phyloP scores from a whole-genome alignment of 1,284 basidiomycete genomes.

The Pseudozyma thailandica region DNA sequence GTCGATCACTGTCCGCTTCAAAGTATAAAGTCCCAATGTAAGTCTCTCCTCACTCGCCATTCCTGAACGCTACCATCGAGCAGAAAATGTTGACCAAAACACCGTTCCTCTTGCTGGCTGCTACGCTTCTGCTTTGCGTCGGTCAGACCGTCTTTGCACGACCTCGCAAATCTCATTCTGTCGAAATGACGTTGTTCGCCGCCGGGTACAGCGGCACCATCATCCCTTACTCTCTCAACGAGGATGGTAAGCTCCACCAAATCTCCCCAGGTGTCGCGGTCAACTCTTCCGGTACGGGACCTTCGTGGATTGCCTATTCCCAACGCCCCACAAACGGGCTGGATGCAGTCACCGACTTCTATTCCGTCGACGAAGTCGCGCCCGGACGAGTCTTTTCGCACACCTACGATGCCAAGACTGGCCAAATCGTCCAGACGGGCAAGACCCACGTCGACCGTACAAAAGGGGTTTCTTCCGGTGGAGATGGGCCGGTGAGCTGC shows the following conservation, averaged over 20 bases:
- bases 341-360: constrained; percentile 12
- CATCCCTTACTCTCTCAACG: constrained; percentile 24
- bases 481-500: constrained; percentile 32
- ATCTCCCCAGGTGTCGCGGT: constrained; percentile 12
- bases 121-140: background rate
- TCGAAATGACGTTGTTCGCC: constrained; percentile 29
- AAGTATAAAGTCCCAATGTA: background rate
- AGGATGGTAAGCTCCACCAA: background rate
- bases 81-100: constrained; percentile 9
- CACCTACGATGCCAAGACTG: constrained; percentile 8
- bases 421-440: constrained; percentile 15
- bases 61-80: background rate
- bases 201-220: constrained; percentile 40
- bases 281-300: constrained; percentile 22
- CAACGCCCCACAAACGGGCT: background rate
- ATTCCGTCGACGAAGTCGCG: constrained; percentile 25
- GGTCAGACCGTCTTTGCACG: background rate
- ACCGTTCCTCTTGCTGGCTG: background rate
- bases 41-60: background rate
- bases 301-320: constrained; percentile 34
- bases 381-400: constrained; percentile 38
- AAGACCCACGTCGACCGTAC: background rate
- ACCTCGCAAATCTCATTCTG: background rate
- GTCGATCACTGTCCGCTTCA: background rate
- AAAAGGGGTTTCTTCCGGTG: constrained; percentile 24